phyloP scores from a whole-genome alignment of 805 yeast species.

The Yueomyces sinensis region DNA sequence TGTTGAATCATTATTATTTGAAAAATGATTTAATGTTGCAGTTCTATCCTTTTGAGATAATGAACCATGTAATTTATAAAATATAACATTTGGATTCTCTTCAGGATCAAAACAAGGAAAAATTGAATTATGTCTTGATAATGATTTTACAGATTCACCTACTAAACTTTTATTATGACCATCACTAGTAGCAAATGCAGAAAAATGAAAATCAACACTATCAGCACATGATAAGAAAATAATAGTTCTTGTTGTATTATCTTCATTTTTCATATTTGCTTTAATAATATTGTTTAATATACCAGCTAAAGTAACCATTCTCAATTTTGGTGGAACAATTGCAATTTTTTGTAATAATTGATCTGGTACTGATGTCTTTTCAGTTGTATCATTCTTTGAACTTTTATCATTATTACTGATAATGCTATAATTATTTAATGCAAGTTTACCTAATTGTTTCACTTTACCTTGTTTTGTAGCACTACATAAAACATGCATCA shows the following conservation, averaged over 20 bases:
- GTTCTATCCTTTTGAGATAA: slow-evolving; percentile 75
- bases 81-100: slow-evolving; percentile 29
- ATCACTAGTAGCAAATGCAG: slow-evolving; percentile 43
- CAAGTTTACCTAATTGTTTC: slow-evolving; percentile 63
- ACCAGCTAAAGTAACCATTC: slow-evolving; percentile 72
- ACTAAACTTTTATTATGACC: slow-evolving; percentile 30
- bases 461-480: slow-evolving; percentile 85
- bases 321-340: slow-evolving; percentile 85
- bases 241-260: slow-evolving; percentile 41
- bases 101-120: slow-evolving; percentile 24
- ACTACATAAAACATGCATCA: slow-evolving; percentile 79
- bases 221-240: slow-evolving; percentile 91
- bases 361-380: slow-evolving; percentile 76
- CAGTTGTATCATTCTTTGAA: slow-evolving; percentile 25
- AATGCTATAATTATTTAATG: slow-evolving; percentile 63
- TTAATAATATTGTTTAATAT: slow-evolving; percentile 37
- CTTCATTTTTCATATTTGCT: slow-evolving; percentile 10
- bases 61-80: slow-evolving; percentile 80
- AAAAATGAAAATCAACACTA: slow-evolving; percentile 88
- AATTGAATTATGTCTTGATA: slow-evolving; percentile 17
- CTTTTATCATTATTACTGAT: slow-evolving; percentile 29
- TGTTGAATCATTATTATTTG: slow-evolving; percentile 27
- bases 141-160: slow-evolving; percentile 22
- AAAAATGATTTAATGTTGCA: slow-evolving; percentile 54
- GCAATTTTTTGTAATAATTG: slow-evolving; percentile 70